phyloP scores from a whole-genome alignment of 129 eudicot species.

The Solidago caesia region DNA sequence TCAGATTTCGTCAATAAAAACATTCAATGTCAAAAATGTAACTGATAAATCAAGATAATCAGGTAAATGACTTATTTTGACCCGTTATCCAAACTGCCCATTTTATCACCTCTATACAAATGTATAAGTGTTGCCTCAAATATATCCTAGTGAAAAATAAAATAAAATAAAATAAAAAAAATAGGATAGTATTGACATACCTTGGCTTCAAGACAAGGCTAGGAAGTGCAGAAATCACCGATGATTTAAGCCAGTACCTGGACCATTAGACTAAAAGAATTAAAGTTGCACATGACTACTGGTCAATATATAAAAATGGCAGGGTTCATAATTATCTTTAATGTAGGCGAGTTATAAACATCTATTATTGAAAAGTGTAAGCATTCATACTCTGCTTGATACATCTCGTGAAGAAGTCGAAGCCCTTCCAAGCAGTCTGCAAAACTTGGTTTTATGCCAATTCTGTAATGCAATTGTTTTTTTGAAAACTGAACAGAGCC shows the following conservation, averaged over 20 bases:
- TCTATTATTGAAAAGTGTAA: background rate
- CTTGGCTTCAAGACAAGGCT: conserved; percentile 56
- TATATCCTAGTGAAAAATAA: background rate
- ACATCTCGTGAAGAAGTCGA: conserved; percentile 73
- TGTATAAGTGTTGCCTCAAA: background rate
- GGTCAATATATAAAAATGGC: background rate
- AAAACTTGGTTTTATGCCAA: conserved; percentile 74
- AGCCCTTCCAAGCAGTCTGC: conserved; percentile 85
- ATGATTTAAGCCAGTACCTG: conserved; percentile 62
- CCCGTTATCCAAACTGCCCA: background rate
- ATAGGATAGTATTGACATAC: conserved; percentile 29
- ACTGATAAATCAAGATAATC: too few relatives aligned
- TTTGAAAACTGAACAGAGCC: conserved; percentile 48
- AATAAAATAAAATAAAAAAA: background rate
- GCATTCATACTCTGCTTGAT: conserved; percentile 71
- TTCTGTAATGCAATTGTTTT: conserved; percentile 60
- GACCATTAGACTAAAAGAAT: conserved; percentile 8
- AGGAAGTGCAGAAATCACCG: conserved; percentile 53
- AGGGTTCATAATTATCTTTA: background rate
- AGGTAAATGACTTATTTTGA: background rate
- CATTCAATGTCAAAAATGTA: background rate
- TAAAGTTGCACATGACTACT: background rate
- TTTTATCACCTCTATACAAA: background rate
- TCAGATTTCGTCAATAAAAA: background rate
- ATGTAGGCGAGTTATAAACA: background rate